Evolutionary conservation across 257 asterid species (phyloP), one percentile per base, ranked within the genome.

Genomic region (Henckelia pumila): DNA sequence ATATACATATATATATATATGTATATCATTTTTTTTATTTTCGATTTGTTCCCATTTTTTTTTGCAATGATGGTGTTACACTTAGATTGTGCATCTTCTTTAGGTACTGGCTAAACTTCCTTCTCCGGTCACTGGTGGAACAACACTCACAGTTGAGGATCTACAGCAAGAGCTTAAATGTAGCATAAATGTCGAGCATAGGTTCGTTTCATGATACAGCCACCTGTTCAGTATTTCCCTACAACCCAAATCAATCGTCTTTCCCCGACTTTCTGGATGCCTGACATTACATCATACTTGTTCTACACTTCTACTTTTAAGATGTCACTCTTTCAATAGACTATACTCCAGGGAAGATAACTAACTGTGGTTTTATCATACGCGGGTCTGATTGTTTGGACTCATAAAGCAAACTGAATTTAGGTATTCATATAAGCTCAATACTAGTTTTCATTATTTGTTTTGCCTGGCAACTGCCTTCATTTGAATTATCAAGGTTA

Each of bases 141-240:
- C 95, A 59, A 82, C 81, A 74, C 87, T 94, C 70, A 87, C 88
- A 1, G 95, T 89, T 72, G 99, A 94, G 88, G 99, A 94, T 83
- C 92, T 91, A 74, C 99, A 76, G 32, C 99, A 94, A 79, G 99
- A 91, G 84, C 80, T 94, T 6, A 87, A 77, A 64, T 94, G 98
- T 74, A 91, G 81, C 82, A 86, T 94, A 67, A 91, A 84, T 73
- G 70, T 94, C 68, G 86, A 79, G 63, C 98, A 94, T 77, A 89
- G 99, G 99, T 94, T 61, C 57, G 81, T 78, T 56, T 55, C 62
- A 17, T 71, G 55, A 47, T 47, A 47, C 21, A 5, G 65, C 72
- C 37, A 68, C 67, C 56, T 71, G 21, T 44, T 28, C 40, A 65
- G 13, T 28, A 35, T 55, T 40, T 11, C 59, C 11, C 47, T 67